These are phyloP conservation scores for Amanita thiersii DNA, from an alignment of 768 basidiomycete genomes.

Conservation along the genomic window DNA sequence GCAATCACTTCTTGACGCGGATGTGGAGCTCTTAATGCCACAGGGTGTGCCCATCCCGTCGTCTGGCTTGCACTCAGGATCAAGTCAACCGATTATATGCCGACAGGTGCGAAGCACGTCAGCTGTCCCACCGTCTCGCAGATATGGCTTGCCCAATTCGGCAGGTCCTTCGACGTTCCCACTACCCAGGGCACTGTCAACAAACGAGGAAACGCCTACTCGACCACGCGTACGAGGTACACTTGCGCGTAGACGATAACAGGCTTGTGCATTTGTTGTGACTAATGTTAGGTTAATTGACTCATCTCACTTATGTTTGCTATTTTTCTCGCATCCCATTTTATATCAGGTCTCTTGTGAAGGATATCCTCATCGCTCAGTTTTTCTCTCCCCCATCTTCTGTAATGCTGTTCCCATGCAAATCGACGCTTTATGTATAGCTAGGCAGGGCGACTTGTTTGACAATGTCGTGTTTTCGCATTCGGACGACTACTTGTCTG, in stretches of 20 bases:
- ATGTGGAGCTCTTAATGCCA: no score
- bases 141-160: not conserved
- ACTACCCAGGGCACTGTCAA: slow-evolving; percentile 22
- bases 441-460: slow-evolving; percentile 1
- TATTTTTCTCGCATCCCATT: not conserved
- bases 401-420: slow-evolving; percentile 2
- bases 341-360: not conserved
- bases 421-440: slow-evolving; percentile 1
- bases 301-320: not conserved
- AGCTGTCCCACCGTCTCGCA: not conserved
- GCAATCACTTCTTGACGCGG: no score
- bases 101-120: slow-evolving; percentile 3
- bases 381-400: not conserved
- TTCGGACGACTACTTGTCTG: no score
- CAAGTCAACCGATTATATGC: not conserved
- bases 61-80: no score
- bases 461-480: no score
- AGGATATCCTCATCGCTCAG: not conserved
- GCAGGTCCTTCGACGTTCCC: slow-evolving; percentile 16
- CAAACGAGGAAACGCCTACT: slow-evolving; percentile 48
- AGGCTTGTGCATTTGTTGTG: not conserved
- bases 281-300: no score
- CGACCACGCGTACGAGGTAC: slow-evolving; percentile 44
- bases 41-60: no score
- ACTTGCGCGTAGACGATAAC: slow-evolving; percentile 38